These are phyloP conservation scores for Ophiobolus disseminans DNA, from an alignment of 2,329 filamentous ascomycete genomes.

Conservation along the genomic window DNA sequence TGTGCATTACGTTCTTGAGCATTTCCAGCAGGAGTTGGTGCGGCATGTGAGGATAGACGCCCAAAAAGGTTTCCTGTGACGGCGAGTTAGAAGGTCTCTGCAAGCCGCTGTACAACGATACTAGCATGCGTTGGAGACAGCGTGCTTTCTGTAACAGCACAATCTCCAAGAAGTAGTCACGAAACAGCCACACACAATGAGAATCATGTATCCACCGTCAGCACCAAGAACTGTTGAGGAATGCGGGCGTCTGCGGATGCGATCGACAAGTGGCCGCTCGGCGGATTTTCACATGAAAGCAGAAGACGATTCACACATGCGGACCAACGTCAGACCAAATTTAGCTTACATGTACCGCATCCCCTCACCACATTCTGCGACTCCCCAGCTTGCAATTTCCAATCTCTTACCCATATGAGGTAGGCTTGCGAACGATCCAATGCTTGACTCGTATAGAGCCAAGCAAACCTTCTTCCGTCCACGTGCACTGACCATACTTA, in stretches of 20 bases:
- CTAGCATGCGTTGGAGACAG: slow-evolving; percentile 20
- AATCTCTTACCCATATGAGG: slow-evolving; percentile 31
- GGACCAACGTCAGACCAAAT: slow-evolving; percentile 14
- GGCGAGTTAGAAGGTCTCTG: slow-evolving; percentile 22
- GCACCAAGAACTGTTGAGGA: slow-evolving; percentile 17
- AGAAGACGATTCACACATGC: slow-evolving; percentile 6
- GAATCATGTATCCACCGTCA: slow-evolving; percentile 23
- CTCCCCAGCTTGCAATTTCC: slow-evolving; percentile 13
- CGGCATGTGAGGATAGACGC: slow-evolving; percentile 36
- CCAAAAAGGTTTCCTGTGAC: slow-evolving; percentile 27
- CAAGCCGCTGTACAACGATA: slow-evolving; percentile 19
- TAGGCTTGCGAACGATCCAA: slow-evolving; percentile 27
- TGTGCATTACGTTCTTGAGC: slow-evolving; percentile 39
- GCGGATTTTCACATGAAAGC: slow-evolving; percentile 42
- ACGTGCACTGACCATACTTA: slow-evolving; percentile 32
- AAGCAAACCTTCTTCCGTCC: slow-evolving; percentile 22
- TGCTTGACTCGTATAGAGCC: slow-evolving; percentile 18
- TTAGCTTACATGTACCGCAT: slow-evolving; percentile 9
- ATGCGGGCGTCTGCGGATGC: slow-evolving; percentile 18
- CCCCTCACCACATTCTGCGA: slow-evolving; percentile 14
- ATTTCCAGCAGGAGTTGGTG: slow-evolving; percentile 42
- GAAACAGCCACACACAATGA: slow-evolving; percentile 35
- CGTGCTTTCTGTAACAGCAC: slow-evolving; percentile 21
- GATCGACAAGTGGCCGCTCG: slow-evolving; percentile 19
- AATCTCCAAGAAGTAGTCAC: slow-evolving; percentile 18